Conservation (phyloP, 345 rosid species). For the Salix koriyanagi region DNA sequence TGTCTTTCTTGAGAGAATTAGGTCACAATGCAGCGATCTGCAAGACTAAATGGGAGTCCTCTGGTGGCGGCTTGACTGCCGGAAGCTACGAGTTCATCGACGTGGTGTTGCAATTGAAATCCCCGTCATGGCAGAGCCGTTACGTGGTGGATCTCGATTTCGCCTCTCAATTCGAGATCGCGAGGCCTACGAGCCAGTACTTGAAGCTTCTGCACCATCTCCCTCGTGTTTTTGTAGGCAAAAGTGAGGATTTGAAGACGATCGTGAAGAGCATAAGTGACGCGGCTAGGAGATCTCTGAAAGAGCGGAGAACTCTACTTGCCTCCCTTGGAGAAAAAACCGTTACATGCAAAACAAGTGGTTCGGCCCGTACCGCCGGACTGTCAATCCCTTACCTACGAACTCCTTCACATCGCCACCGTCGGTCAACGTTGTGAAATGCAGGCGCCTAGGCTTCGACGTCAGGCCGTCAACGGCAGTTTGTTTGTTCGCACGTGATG, state of each 20-base stretch:
- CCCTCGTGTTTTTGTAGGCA: constrained; percentile 60
- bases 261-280: constrained; percentile 50
- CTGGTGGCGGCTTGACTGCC: constrained; percentile 48
- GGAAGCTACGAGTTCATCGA: constrained; percentile 87
- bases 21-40: constrained; percentile 92
- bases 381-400: constrained; percentile 29
- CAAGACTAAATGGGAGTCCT: constrained; percentile 73
- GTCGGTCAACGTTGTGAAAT: constrained; percentile 37
- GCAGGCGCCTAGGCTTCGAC: constrained; percentile 74
- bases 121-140: constrained; percentile 24
- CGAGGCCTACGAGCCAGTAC: constrained; percentile 73
- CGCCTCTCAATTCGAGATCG: constrained; percentile 69
- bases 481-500: constrained; percentile 47
- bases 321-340: constrained; percentile 94
- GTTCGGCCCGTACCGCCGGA: constrained; percentile 71
- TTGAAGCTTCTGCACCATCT: constrained; percentile 35
- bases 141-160: constrained; percentile 76
- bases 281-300: constrained; percentile 63
- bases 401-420: constrained; percentile 26
- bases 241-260: constrained; percentile 56
- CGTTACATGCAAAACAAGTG: constrained; percentile 89
- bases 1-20: constrained; percentile 49
- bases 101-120: constrained; percentile 39
- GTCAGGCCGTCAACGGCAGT: constrained; percentile 39
- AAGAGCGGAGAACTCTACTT: constrained; percentile 50